These are phyloP conservation scores for Papiliotrema laurentii DNA, from an alignment of 1,284 basidiomycete species.

Conservation along the genomic window DNA sequence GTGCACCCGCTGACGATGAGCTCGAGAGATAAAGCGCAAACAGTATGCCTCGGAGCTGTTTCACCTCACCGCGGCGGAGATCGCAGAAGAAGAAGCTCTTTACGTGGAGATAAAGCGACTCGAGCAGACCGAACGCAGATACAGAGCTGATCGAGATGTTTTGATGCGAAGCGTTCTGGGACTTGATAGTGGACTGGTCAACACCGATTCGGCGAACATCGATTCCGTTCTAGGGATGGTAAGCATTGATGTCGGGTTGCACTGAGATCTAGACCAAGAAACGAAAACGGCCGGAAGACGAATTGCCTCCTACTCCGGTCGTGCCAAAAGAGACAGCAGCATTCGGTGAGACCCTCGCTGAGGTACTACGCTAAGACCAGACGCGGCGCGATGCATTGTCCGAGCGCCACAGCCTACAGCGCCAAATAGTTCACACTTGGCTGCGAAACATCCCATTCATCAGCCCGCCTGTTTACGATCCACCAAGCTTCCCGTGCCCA, in stretches of 20 bases:
- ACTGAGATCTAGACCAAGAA: slow-evolving; percentile 36
- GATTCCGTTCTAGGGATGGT: slow-evolving; percentile 48
- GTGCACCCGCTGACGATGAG: slow-evolving; percentile 50
- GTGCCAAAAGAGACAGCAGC: slow-evolving; percentile 28
- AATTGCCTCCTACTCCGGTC: slow-evolving; percentile 12
- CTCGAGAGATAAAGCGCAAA: slow-evolving; percentile 84
- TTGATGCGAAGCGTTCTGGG: slow-evolving; percentile 78
- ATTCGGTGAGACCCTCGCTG: slow-evolving; percentile 21
- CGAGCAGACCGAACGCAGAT: slow-evolving; percentile 85
- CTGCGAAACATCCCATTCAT: slow-evolving; percentile 52
- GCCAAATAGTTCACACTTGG: slow-evolving; percentile 30
- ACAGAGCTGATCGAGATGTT: slow-evolving; percentile 85
- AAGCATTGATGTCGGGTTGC: slow-evolving; percentile 40
- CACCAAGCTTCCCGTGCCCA: slow-evolving; percentile 72
- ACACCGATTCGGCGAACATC: slow-evolving; percentile 46
- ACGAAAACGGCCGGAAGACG: slow-evolving; percentile 40
- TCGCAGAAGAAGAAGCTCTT: slow-evolving; percentile 92
- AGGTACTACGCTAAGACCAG: slow-evolving; percentile 16
- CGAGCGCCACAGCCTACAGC: slow-evolving; percentile 25
- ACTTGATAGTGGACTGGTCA: slow-evolving; percentile 75
- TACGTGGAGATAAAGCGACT: slow-evolving; percentile 91
- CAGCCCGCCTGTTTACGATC: slow-evolving; percentile 73
- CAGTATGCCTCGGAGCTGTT: slow-evolving; percentile 81
- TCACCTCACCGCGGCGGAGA: slow-evolving; percentile 78
- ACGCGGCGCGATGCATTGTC: slow-evolving; percentile 43